Evolutionary conservation across 2,329 filamentous ascomycete genomes (phyloP).

Genomic region (Epichloe aotearoae): DNA sequence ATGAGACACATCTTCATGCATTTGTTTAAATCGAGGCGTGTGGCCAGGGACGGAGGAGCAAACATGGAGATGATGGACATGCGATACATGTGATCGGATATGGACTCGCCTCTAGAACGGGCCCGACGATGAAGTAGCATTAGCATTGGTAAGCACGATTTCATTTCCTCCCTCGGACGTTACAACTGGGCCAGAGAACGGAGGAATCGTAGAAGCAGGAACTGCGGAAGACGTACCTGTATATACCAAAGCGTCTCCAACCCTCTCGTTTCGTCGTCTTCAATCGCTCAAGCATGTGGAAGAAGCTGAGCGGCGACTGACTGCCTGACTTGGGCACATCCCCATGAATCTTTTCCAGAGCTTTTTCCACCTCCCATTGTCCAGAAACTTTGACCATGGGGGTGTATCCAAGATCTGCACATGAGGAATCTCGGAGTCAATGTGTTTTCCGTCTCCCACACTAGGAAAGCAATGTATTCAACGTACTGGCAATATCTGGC

Average conservation of each 20-base stretch:
- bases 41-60: conserved; percentile 60
- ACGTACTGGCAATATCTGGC: conserved; percentile 14
- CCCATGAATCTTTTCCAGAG: conserved; percentile 49
- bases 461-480: not conserved
- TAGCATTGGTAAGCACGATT: not conserved
- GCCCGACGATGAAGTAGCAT: not conserved
- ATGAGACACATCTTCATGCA: conserved; percentile 94
- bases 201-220: not conserved
- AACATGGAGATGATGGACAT: conserved; percentile 96
- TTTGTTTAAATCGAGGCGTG: conserved; percentile 60
- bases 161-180: too few relatives aligned
- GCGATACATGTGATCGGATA: conserved; percentile 98
- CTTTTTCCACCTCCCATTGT: conserved; percentile 45
- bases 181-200: too few relatives aligned
- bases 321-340: conserved; percentile 42
- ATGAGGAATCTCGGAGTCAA: not conserved
- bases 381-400: conserved; percentile 27
- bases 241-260: conserved; percentile 79
- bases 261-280: conserved; percentile 96
- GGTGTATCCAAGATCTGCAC: conserved; percentile 21
- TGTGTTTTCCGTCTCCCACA: too few relatives aligned
- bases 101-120: conserved; percentile 60
- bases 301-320: conserved; percentile 72
- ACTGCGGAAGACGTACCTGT: conserved; percentile 25
- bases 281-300: conserved; percentile 83